Conservation (phyloP, 164 flowering plant genomes). For the Dillenia turbinata region DNA sequence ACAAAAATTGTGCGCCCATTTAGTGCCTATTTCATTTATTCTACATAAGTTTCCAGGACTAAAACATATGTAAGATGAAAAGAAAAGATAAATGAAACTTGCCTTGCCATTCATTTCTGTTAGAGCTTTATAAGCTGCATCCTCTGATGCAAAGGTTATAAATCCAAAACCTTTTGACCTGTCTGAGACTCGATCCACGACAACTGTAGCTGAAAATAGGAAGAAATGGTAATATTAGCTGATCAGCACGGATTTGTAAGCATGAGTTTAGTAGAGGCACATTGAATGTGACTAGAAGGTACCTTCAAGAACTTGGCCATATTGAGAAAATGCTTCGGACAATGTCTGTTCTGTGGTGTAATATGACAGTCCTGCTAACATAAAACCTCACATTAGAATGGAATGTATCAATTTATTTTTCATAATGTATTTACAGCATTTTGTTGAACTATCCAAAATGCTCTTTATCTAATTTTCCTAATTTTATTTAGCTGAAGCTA, state of each 20-base stretch:
- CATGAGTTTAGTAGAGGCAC: background rate
- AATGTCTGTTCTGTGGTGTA: conserved; percentile 67
- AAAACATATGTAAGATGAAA: background rate
- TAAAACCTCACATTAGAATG: no score
- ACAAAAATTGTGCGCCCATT: conserved; percentile 76
- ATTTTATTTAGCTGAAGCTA: no score
- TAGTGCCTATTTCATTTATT: conserved; percentile 35
- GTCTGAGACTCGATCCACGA: conserved; percentile 63
- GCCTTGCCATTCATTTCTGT: conserved; percentile 85
- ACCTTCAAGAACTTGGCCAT: conserved; percentile 91
- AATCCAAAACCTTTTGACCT: conserved; percentile 91
- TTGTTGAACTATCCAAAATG: no score
- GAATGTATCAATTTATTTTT: no score
- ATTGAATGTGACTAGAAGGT: background rate
- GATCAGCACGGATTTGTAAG: background rate
- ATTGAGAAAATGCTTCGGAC: conserved; percentile 72
- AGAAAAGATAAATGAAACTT: background rate
- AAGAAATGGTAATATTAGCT: conserved; percentile 10
- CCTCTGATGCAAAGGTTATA: conserved; percentile 83
- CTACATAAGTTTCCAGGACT: background rate
- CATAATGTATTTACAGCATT: no score
- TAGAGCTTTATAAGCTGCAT: conserved; percentile 67
- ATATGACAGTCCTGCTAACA: conserved; percentile 67
- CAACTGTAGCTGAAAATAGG: conserved; percentile 53
- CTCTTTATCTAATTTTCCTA: no score